A percentile compares a stretch with the other conserved stretches of the same genome.
Conservation (phyloP, 2,329 filamentous ascomycete genomes). For the Leptoxyphium fumago region DNA sequence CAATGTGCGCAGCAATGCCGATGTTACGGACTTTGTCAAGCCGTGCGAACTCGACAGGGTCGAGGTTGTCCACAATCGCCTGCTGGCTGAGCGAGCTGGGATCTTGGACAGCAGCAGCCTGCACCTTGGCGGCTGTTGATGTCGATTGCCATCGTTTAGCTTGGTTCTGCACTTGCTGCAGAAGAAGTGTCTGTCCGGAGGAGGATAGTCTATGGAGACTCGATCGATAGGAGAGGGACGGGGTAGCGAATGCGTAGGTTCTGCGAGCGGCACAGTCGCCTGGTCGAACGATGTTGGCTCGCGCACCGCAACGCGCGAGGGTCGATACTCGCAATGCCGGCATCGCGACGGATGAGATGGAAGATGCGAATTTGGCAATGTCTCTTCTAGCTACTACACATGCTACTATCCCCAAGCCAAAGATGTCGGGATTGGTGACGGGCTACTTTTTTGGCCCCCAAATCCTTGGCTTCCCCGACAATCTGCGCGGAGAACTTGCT, state of each 20-base stretch:
- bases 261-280: conserved; percentile 7
- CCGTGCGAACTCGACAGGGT: conserved; percentile 61
- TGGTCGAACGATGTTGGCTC: conserved; percentile 8
- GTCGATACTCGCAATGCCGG: conserved; percentile 9
- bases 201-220: conserved; percentile 1
- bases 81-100: conserved; percentile 44
- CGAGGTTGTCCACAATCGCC: conserved; percentile 64
- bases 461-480: neutral
- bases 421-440: neutral
- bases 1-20: conserved; percentile 96
- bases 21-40: conserved; percentile 83
- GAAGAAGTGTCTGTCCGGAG: conserved; percentile 1
- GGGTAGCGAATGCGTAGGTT: conserved; percentile 9
- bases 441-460: neutral
- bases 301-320: conserved; percentile 16
- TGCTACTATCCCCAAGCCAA: too few relatives aligned
- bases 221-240: conserved; percentile 4
- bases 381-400: too few relatives aligned
- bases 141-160: conserved; percentile 13
- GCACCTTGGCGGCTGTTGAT: conserved; percentile 16
- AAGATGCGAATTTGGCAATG: too few relatives aligned
- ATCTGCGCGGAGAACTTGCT: too few relatives aligned
- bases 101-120: conserved; percentile 43
- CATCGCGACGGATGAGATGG: neutral
- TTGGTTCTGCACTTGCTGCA: conserved; percentile 5